Conservation (phyloP, 495 filamentous ascomycete species). For the Penicillium lagena region DNA sequence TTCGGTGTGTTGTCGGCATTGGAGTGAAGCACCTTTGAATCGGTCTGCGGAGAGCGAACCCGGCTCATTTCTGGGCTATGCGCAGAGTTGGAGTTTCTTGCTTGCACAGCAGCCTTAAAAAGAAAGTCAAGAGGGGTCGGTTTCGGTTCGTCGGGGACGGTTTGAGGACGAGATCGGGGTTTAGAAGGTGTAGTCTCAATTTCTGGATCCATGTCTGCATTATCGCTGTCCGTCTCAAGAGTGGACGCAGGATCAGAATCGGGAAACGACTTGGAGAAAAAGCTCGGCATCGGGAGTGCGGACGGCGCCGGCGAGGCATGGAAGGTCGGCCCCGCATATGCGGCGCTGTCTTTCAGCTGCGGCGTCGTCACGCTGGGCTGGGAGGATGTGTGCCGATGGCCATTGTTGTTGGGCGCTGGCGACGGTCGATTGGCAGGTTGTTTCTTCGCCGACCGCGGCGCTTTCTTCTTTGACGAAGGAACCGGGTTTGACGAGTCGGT, state of each 20-base stretch:
- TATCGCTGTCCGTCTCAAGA: constrained; percentile 33
- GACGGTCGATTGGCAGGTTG: constrained; percentile 22
- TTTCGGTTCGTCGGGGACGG: constrained; percentile 32
- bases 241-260: constrained; percentile 40
- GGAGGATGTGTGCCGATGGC: constrained; percentile 27
- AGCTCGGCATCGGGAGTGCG: constrained; percentile 87
- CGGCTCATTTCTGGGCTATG: constrained; percentile 38
- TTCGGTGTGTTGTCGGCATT: constrained; percentile 31
- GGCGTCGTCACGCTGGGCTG: constrained; percentile 37
- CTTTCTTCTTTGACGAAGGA: constrained; percentile 33
- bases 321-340: constrained; percentile 89
- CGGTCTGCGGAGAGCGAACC: constrained; percentile 30
- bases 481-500: constrained; percentile 28
- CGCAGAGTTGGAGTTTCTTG: constrained; percentile 35
- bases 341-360: constrained; percentile 45
- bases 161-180: constrained; percentile 20
- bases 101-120: constrained; percentile 77
- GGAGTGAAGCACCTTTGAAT: constrained; percentile 21
- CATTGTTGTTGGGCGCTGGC: constrained; percentile 17
- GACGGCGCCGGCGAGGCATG: constrained; percentile 92
- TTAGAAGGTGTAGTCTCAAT: constrained; percentile 38
- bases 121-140: constrained; percentile 82
- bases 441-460: constrained; percentile 31
- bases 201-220: constrained; percentile 25
- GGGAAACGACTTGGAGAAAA: constrained; percentile 75